Conservation (phyloP, 2,329 filamentous ascomycete genomes). For the Pseudonectria foliicola region DNA sequence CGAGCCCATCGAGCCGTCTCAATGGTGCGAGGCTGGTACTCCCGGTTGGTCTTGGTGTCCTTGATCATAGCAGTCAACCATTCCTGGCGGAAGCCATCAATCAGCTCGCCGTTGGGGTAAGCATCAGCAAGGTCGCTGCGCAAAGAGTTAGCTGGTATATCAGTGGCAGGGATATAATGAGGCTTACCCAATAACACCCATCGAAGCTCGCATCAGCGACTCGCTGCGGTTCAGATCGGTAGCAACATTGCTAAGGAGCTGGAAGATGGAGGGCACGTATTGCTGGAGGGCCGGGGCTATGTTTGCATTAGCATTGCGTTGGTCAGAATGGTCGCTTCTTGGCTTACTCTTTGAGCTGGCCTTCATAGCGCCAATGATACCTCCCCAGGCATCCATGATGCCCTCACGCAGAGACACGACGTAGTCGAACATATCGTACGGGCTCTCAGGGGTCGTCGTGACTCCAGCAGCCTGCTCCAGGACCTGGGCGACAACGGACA, state of each 20-base stretch:
- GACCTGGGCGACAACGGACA: slow-evolving; percentile 86
- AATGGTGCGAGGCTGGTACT: slow-evolving; percentile 77
- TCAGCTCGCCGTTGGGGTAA: slow-evolving; percentile 84
- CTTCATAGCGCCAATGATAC: slow-evolving; percentile 93
- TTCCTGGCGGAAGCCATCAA: slow-evolving; percentile 77
- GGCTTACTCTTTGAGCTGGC: slow-evolving; percentile 66
- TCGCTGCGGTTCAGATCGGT: slow-evolving; percentile 85
- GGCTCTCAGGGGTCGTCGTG: slow-evolving; percentile 68
- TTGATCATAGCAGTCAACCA: slow-evolving; percentile 88
- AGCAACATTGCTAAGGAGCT: slow-evolving; percentile 73
- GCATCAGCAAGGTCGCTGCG: slow-evolving; percentile 83
- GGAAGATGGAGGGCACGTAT: slow-evolving; percentile 80
- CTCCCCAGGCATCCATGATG: slow-evolving; percentile 98
- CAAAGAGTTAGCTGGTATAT: slow-evolving; percentile 7
- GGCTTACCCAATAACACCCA: slow-evolving; percentile 92
- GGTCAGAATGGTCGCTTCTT: not conserved
- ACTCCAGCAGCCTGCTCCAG: slow-evolving; percentile 88
- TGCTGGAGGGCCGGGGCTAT: slow-evolving; percentile 64
- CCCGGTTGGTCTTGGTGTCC: slow-evolving; percentile 82
- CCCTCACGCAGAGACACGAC: slow-evolving; percentile 90
- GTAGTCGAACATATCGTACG: slow-evolving; percentile 95
- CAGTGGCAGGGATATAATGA: not conserved
- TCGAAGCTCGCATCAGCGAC: slow-evolving; percentile 82
- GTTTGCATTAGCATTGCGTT: slow-evolving; percentile 19
- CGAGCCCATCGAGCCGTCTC: slow-evolving; percentile 96